These are phyloP conservation scores for Candida easanensis DNA, from an alignment of 805 yeast species.

Conservation along the genomic window DNA sequence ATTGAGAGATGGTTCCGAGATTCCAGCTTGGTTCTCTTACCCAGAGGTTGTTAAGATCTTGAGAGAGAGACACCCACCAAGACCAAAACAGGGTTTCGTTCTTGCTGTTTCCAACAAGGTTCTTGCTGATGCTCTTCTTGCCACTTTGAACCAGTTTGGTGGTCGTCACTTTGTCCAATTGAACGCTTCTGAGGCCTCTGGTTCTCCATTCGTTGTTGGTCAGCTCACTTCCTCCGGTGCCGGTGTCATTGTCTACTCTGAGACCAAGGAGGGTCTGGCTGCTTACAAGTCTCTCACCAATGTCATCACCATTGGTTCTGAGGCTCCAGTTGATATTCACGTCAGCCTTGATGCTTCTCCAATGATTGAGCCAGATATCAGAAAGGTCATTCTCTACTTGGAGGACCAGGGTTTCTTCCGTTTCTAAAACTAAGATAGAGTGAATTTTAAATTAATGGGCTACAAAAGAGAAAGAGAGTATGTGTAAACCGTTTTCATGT, in stretches of 20 bases:
- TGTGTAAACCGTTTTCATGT: neutral
- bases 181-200: constrained; percentile 36
- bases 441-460: neutral
- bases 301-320: constrained; percentile 43
- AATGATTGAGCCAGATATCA: constrained; percentile 60
- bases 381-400: constrained; percentile 63
- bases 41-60: constrained; percentile 92
- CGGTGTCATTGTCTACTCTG: constrained; percentile 70
- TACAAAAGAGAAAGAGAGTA: neutral
- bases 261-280: constrained; percentile 9
- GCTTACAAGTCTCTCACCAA: constrained; percentile 7
- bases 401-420: constrained; percentile 82
- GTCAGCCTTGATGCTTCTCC: constrained; percentile 55
- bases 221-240: constrained; percentile 88
- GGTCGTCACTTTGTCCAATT: constrained; percentile 68
- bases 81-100: constrained; percentile 85
- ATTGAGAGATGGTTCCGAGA: constrained; percentile 79
- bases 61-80: constrained; percentile 91
- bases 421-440: constrained; percentile 30
- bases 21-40: constrained; percentile 96
- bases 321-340: constrained; percentile 48
- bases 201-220: constrained; percentile 57
- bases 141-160: constrained; percentile 84
- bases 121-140: constrained; percentile 79
- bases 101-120: constrained; percentile 61